phyloP scores from a whole-genome alignment of 805 yeast species.

The Komagataella ulmi region DNA sequence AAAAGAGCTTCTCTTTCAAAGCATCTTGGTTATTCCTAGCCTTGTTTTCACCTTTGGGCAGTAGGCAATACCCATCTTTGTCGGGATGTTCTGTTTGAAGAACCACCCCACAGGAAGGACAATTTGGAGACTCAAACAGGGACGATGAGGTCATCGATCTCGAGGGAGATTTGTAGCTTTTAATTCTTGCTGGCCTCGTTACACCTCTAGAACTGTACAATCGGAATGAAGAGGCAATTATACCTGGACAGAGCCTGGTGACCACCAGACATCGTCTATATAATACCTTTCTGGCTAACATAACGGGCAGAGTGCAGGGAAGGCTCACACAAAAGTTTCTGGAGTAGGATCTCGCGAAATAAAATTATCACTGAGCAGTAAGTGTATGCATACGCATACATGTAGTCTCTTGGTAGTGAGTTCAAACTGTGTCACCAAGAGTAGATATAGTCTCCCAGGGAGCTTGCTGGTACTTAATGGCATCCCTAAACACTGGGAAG shows the following conservation, averaged over 20 bases:
- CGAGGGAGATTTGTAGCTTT: not conserved
- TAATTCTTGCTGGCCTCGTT: not conserved
- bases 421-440: too few relatives aligned
- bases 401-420: too few relatives aligned
- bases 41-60: not conserved
- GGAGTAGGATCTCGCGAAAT: not conserved
- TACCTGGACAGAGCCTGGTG: not conserved
- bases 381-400: too few relatives aligned
- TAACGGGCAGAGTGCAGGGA: not conserved
- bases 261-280: not conserved
- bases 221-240: not conserved
- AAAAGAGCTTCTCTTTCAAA: slow-evolving; percentile 25
- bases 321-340: not conserved
- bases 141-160: not conserved
- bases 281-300: not conserved
- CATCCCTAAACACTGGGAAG: too few relatives aligned
- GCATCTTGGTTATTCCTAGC: not conserved
- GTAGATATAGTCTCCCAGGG: not conserved
- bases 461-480: not conserved
- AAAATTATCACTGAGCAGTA: not conserved
- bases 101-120: slow-evolving; percentile 46
- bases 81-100: slow-evolving; percentile 27
- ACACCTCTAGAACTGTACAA: not conserved
- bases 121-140: slow-evolving; percentile 9
- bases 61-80: slow-evolving; percentile 28